Evolutionary conservation across 331 rosid species (phyloP), one percentile per base, ranked within the genome.

Genomic region (Pyrus hybrid): DNA sequence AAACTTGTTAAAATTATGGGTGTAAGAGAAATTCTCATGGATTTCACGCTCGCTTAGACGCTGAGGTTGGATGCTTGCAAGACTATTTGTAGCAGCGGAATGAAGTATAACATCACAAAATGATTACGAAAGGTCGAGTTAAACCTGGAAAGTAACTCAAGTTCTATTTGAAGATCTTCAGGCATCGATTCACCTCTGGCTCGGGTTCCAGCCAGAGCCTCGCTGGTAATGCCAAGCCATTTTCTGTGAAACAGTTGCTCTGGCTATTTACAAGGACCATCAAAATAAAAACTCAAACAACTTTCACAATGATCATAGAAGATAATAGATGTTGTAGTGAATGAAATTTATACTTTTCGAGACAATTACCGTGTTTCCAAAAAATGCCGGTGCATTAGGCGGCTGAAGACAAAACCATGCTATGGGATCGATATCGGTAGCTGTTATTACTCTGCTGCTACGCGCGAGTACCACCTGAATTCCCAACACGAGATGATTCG

Each of bases 181-280:
- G 88, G 70, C 65, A 78, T 72, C 16, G 95, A 84, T 68, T 49
- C 75, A 78, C 99, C 97, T 86, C 97, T 88, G 53, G 92, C 97
- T 63, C 99, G 96, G 76, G 99, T 94, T 85, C 90, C 99, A 79
- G 99, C 99, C 84, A 92, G 83, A 73, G 97, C 99, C 70, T 94
- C 97, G 29, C 99, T 92, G 60, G 84, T 88, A 58, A 94, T 86
- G 81, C 73, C 77, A 72, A 90, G 97, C 68, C 83, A 73, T 86
- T 90, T 93, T 92, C 99, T 90, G 84, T 86, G 97, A 89, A 94
- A 94, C 82, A 94, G 92, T 84, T 86, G 96, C 93, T 94, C 99
- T 80, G 99, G 99, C 99, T 94, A 84, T 89, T 87, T 76, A 82
- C 85, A 86, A 81, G 86, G 13, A 79, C 78, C 77, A 85, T 87